Percentiles rank a stretch among this genome's conserved stretches.
These are phyloP conservation scores for Cryptococcus sp. DNA, from an alignment of 1,284 basidiomycete genomes.

Conservation along the genomic window DNA sequence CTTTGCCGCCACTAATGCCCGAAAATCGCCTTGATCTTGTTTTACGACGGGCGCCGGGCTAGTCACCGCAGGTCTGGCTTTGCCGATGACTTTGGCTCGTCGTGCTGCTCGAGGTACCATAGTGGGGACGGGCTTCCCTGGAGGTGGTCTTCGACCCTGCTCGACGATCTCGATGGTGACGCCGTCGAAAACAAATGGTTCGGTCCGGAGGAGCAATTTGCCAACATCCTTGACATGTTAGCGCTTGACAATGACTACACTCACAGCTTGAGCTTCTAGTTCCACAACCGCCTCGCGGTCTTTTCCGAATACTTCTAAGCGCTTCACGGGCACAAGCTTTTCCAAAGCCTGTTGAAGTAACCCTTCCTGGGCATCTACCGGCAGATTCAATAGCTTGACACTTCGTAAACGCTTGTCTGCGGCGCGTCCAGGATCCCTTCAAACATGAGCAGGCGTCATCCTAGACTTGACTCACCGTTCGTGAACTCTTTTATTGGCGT, in stretches of 20 bases:
- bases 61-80: conserved; percentile 28
- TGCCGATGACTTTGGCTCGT: conserved; percentile 34
- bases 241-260: conserved; percentile 35
- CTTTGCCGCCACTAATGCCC: conserved; percentile 45
- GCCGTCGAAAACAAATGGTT: conserved; percentile 68
- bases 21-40: conserved; percentile 43
- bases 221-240: conserved; percentile 67
- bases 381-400: conserved; percentile 73
- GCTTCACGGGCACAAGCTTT: conserved; percentile 69
- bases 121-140: background rate
- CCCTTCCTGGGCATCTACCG: conserved; percentile 74
- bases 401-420: conserved; percentile 63
- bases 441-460: conserved; percentile 1
- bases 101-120: conserved; percentile 40
- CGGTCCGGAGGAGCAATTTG: conserved; percentile 67
- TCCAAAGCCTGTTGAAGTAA: conserved; percentile 83
- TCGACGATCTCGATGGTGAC: conserved; percentile 29
- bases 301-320: conserved; percentile 72
- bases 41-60: conserved; percentile 9
- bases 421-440: conserved; percentile 18
- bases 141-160: conserved; percentile 11
- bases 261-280: conserved; percentile 69
- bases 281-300: conserved; percentile 73
- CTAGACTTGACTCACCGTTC: conserved; percentile 19
- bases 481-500: conserved; percentile 30